Evolutionary conservation across 1,284 basidiomycete species (phyloP).

Genomic region (Pulveroboletus sp.): DNA sequence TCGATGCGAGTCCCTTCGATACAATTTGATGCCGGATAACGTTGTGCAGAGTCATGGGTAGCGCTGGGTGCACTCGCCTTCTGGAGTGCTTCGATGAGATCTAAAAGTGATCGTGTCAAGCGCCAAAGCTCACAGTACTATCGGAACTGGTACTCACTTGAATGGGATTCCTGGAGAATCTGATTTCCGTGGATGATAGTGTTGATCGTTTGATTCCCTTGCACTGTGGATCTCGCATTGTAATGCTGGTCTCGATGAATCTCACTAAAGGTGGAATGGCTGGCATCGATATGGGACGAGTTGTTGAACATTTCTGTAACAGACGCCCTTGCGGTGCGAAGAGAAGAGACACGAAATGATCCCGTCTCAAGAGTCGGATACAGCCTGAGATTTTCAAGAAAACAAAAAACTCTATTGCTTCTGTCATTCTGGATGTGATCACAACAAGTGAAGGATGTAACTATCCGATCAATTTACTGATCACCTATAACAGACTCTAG

Average conservation of each 20-base stretch:
- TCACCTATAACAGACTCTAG: no score
- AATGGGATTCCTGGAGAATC: conserved; percentile 15
- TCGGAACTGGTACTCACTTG: conserved; percentile 4
- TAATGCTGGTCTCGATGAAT: conserved; percentile 18
- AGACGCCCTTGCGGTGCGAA: no score
- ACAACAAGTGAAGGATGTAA: no score
- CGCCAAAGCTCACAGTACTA: not conserved
- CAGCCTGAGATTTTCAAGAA: no score
- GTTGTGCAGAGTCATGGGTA: conserved; percentile 10
- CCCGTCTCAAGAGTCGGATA: no score
- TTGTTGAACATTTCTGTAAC: conserved; percentile 20
- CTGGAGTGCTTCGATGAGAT: conserved; percentile 11
- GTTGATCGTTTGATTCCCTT: conserved; percentile 19
- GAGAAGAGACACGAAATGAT: no score
- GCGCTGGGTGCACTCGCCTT: conserved; percentile 14
- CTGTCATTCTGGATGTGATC: no score
- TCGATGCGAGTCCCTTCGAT: conserved; percentile 17
- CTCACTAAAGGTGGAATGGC: conserved; percentile 23
- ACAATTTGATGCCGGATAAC: conserved; percentile 14
- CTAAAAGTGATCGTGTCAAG: not conserved
- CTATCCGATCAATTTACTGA: no score
- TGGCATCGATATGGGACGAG: conserved; percentile 16
- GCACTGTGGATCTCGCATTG: conserved; percentile 16
- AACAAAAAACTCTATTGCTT: no score
- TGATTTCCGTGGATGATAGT: conserved; percentile 20